Evolutionary conservation across 768 basidiomycete species (phyloP), one percentile per base, ranked within the genome.

Genomic region (Cyathus striatus): DNA sequence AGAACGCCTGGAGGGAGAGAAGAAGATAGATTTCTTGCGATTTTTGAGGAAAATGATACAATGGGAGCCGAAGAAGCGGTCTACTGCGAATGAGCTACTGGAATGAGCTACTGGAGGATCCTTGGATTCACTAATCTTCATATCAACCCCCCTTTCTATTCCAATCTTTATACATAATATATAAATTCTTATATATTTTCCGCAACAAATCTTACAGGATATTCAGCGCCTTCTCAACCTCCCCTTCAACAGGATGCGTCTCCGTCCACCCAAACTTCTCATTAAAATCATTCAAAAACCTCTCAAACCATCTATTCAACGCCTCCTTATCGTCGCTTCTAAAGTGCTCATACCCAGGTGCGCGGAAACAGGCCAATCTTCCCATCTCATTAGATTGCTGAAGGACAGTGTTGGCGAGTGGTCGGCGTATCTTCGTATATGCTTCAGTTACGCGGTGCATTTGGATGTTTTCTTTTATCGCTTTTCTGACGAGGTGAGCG

Each of bases 401-500:
- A 4, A 18, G 42, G 12, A 50, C 37, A 14, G 47, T 41, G 16
- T 26, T 42, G 12, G 59, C 34, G 33, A 56, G 58, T 14, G 63
- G 63, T 5, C 56, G 51, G 18, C 63, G 54, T 9, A 62, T 12
- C 18, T 51, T 49, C 37, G 60, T 54, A 23, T 57, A 62, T n/a
- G 58, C 47, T 3, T 44, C 48, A 13, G 57, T 44, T 1, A 60
- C 58, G 36, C 41, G 49, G 4, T 60, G 47, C 18, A 62, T 34
- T 1, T 53, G 52, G 27, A 50, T 44, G 21, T 47, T 10, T 3
- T 20, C 50, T 4, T 56, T 58, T 5, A 58, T 52, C 12, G 42
- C n/a, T 5, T 69, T 60, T 3, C 60, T 58, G 36, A 75, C 66
- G 17, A 70, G 60, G 1, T 55, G 51, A 0, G 71, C 59, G 20